Base-by-base conservation (phyloP, 2,329 filamentous ascomycete genomes). In the Capronia epimyces region DNA sequence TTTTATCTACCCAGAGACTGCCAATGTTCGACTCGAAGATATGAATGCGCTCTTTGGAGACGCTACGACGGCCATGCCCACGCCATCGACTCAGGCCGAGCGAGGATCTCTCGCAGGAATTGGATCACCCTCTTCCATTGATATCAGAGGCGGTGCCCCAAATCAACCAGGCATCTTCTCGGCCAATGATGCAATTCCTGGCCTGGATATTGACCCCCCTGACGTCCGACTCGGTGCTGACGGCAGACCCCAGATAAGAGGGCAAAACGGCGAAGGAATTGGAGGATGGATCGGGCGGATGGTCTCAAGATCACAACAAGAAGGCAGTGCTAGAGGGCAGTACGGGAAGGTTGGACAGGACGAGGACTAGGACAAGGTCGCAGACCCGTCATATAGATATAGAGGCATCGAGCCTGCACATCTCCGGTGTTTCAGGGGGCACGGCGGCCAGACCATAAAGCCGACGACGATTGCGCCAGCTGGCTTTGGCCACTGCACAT, bases 1-100 rank as follows among this genome's bases (percentile, higher is more conserved):
- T 71, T 97, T 97, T 71, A 81, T 95, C 60, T 98, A 97, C 67
- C 93, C 93, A 24, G 93, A 98, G 70, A 98, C 93, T 0, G 93
- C 90, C 60, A 94, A 94, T 63, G 84, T 98, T 51, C 85, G 90
- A 50, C 78, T 98, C 44, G 93, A 98, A 71, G 93, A 98, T 61
- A 98, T 98, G 93, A 88, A 95, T 66, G 79, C 82, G 2, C 73
- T 98, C 13, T 98, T 98, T 64, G 93, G 93, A 58, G 93, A 98
- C 68, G 87, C 90, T 29, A 93, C 87, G 21, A 90, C 88, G 2
- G 81, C 84, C 9, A 84, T 87, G 71, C 81, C 82, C 3, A 95
- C 91, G 0, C 90, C 91, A 1, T 81, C 83, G 39, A 76, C 88
- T 1, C 78, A 83, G 52, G 84, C 83, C 10, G 89, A 96, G 70